phyloP scores from a whole-genome alignment of 1,139 yeast species.

The Yamadazyma pseudoaaseri region DNA sequence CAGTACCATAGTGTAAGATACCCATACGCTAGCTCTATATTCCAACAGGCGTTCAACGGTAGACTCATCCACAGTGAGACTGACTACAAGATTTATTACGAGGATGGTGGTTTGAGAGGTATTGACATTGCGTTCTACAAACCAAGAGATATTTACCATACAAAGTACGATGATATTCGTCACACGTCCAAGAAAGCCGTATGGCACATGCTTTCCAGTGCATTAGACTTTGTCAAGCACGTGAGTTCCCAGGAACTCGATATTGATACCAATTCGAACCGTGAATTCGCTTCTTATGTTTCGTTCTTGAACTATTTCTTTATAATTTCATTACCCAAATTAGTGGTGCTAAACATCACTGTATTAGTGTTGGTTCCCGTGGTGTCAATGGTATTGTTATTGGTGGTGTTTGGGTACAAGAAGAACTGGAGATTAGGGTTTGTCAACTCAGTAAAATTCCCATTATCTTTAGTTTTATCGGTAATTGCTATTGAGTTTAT shows the following conservation, averaged over 20 bases:
- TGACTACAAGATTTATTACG: constrained; percentile 72
- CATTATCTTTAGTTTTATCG: constrained; percentile 52
- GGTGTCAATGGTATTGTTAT: constrained; percentile 44
- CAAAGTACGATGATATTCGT: constrained; percentile 66
- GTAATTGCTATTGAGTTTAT: constrained; percentile 32
- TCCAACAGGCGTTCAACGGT: constrained; percentile 73
- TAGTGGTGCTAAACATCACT: constrained; percentile 49
- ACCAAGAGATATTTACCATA: constrained; percentile 84
- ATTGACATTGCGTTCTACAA: constrained; percentile 60
- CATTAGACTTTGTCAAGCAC: constrained; percentile 54
- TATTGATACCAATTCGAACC: constrained; percentile 27
- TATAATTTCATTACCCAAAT: constrained; percentile 46
- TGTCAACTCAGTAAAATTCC: constrained; percentile 47
- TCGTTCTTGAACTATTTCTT: constrained; percentile 63
- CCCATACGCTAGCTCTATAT: constrained; percentile 78
- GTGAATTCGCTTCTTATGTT: constrained; percentile 56
- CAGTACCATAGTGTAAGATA: constrained; percentile 49
- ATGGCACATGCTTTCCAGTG: constrained; percentile 78
- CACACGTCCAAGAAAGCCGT: constrained; percentile 64
- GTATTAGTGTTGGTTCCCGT: constrained; percentile 57
- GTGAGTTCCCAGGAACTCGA: constrained; percentile 41
- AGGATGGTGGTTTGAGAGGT: constrained; percentile 68
- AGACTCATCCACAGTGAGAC: constrained; percentile 80
- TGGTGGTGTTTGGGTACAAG: constrained; percentile 44
- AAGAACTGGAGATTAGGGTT: constrained; percentile 50